Evolutionary conservation across 106 monocot genomes (phyloP), one percentile per base, ranked within the genome.

Genomic region (Acorus gramineus): DNA sequence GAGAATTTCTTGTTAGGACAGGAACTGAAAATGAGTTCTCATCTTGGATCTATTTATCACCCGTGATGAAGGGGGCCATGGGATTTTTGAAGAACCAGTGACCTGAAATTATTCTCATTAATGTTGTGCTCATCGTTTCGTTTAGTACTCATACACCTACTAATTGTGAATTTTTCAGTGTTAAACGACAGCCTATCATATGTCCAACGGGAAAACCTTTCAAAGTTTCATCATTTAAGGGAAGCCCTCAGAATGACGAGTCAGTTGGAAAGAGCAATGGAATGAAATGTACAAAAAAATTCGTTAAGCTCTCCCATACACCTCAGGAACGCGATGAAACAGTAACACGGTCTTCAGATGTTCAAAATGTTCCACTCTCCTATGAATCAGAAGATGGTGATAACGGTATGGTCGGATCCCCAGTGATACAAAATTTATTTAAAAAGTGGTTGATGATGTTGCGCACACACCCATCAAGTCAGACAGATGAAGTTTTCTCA

Each of bases 401-500:
- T 6, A 58, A 56, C 43, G 64, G 61, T 43, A 47, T 46, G n/a
- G 49, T 51, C 6, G 62, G 74, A 52, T 80, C 84, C 70, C 69
- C 66, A 55, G 69, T 68, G 13, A 70, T 78, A 42, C 52, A 82
- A 62, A 79, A 74, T 46, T 13, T 86, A 61, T 86, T 86, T 63
- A 66, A 50, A 50, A 86, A 86, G 48, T 86, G 81, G 86, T 55
- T 79, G 60, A 48, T 79, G 59, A 79, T 82, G 49, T 63, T 81
- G 54, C 73, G 53, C 55, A 78, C 76, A 54, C 69, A 82, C 13
- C 67, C 73, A 42, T 71, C 66, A 4, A 77, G 45, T 71, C 70
- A 49, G 28, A 64, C 47, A 7, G 66, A 65, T 76, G 66, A 73
- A 49, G 42, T 49, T 63, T 53, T 63, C 47, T 46, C n/a, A 9